Evolutionary conservation across 768 basidiomycete species (phyloP).

Genomic region (Coprinopsis cinerea): DNA sequence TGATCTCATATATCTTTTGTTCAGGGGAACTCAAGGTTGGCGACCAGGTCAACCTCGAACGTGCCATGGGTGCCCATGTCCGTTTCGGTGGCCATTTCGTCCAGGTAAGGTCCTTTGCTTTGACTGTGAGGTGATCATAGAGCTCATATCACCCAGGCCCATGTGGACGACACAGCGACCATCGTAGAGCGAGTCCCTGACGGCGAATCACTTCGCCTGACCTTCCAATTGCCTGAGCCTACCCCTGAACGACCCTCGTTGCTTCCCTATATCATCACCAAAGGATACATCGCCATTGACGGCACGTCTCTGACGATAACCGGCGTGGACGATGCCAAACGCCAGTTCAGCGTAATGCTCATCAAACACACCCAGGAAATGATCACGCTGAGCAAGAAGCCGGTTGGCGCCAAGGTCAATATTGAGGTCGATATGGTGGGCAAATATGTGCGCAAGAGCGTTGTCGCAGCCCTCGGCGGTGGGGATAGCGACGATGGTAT

Average conservation of each 20-base stretch:
- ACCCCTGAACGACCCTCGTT: slow-evolving; percentile 56
- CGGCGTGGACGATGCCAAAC: slow-evolving; percentile 53
- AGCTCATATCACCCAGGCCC: slow-evolving; percentile 50
- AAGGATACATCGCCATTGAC: slow-evolving; percentile 93
- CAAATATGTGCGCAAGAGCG: slow-evolving; percentile 86
- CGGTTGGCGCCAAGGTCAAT: slow-evolving; percentile 78
- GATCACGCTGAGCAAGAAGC: slow-evolving; percentile 74
- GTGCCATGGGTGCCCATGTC: slow-evolving; percentile 88
- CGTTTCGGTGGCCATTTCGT: slow-evolving; percentile 98
- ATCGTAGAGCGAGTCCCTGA: slow-evolving; percentile 62
- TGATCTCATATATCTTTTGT: not conserved
- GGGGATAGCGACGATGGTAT: slow-evolving; percentile 40
- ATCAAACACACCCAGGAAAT: slow-evolving; percentile 91
- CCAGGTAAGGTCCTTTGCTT: slow-evolving; percentile 50
- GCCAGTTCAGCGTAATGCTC: slow-evolving; percentile 86
- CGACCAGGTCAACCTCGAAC: slow-evolving; percentile 84
- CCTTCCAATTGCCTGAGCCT: slow-evolving; percentile 67
- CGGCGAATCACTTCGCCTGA: slow-evolving; percentile 83
- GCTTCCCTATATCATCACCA: slow-evolving; percentile 80
- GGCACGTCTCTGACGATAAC: slow-evolving; percentile 93
- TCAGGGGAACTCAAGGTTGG: slow-evolving; percentile 74
- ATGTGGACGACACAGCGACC: slow-evolving; percentile 86
- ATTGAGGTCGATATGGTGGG: slow-evolving; percentile 95
- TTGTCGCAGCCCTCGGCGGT: slow-evolving; percentile 58
- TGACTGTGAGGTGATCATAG: not conserved